Evolutionary conservation across 1,139 yeast genomes (phyloP), one percentile per base, ranked within the genome.

Genomic region (Diutina pseudorugosa): DNA sequence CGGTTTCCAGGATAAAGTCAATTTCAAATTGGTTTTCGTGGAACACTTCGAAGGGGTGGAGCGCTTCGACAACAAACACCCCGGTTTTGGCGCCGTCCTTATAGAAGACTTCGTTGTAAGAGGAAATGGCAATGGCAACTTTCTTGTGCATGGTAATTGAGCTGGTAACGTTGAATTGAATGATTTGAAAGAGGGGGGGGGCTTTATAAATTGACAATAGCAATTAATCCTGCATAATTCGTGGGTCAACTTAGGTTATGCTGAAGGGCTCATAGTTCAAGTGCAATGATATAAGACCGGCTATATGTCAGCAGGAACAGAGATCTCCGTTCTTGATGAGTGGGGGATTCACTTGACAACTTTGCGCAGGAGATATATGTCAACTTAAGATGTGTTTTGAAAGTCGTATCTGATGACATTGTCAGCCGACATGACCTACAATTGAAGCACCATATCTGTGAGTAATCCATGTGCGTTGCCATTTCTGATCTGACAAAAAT

Each of bases 1-100:
- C 87, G 30, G 73, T 73, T 63, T 81, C 86, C 4, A 84, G 77
- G 19, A 74, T 82, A 56, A 82, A 68, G 52, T 72, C 75, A 23
- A 82, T 79, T 41, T 78, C 79, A 57, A 62, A 74, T 2, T 82
- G 83, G 49, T 72, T 67, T 53, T 70, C 63, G 44, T 58, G 63
- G 63, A 78, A 78, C 4, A 62, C 74, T 54, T 74, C 62, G 61
- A 65, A 80, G 49, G 86, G 85, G 61, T 82, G 85, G 51, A 73
- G 62, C 12, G 79, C 85, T 63, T 82, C 87, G 12, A 72, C 63
- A 58, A 72, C 71, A 65, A 71, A 82, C 20, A 79, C 66, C 47
- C 87, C 87, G 14, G 85, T 78, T 56, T 74, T 76, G 52, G 67
- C 57, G 19, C 84, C 85, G 57, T 80, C 82, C n/a, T 51, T 53